A percentile compares a stretch with the other conserved stretches of the same genome.
These are phyloP conservation scores for Pyrus communis DNA, from an alignment of 306 rosid species.

Conservation along the genomic window DNA sequence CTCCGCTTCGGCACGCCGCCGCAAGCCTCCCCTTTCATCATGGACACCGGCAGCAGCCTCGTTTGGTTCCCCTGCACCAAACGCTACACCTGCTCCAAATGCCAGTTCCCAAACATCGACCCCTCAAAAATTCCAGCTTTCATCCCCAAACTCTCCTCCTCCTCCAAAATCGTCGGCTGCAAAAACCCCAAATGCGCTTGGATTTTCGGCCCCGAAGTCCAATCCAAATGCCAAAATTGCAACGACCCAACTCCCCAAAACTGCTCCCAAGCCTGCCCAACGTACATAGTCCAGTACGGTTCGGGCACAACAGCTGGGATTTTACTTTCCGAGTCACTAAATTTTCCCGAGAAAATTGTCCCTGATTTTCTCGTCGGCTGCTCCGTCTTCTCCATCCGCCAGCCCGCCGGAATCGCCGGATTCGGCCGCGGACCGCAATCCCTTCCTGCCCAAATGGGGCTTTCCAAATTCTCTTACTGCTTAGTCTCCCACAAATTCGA, in stretches of 20 bases:
- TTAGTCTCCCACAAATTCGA: slow-evolving; percentile 61
- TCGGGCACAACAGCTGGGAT: slow-evolving; percentile 62
- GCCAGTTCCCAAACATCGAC: slow-evolving; percentile 54
- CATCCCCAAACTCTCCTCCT: slow-evolving; percentile 55
- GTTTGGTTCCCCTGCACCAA: slow-evolving; percentile 89
- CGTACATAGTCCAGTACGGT: slow-evolving; percentile 61
- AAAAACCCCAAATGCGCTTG: slow-evolving; percentile 58
- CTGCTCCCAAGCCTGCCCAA: slow-evolving; percentile 53
- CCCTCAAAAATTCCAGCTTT: slow-evolving; percentile 42
- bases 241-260: slow-evolving; percentile 10
- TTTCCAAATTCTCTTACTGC: slow-evolving; percentile 71
- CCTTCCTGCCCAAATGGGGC: slow-evolving; percentile 65
- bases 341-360: slow-evolving; percentile 33
- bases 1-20: slow-evolving; percentile 78
- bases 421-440: slow-evolving; percentile 79
- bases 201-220: slow-evolving; percentile 38
- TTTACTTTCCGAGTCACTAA: slow-evolving; percentile 50
- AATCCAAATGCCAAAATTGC: slow-evolving; percentile 45
- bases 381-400: slow-evolving; percentile 57
- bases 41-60: slow-evolving; percentile 89
- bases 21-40: slow-evolving; percentile 41
- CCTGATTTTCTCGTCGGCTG: slow-evolving; percentile 62
- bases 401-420: slow-evolving; percentile 86
- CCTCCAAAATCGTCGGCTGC: slow-evolving; percentile 60
- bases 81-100: slow-evolving; percentile 56